A percentile compares a stretch with the other conserved stretches of the same genome.
These are phyloP conservation scores for Pyricularia pennisetigena DNA, from an alignment of 2,329 filamentous ascomycete species.

Conservation along the genomic window DNA sequence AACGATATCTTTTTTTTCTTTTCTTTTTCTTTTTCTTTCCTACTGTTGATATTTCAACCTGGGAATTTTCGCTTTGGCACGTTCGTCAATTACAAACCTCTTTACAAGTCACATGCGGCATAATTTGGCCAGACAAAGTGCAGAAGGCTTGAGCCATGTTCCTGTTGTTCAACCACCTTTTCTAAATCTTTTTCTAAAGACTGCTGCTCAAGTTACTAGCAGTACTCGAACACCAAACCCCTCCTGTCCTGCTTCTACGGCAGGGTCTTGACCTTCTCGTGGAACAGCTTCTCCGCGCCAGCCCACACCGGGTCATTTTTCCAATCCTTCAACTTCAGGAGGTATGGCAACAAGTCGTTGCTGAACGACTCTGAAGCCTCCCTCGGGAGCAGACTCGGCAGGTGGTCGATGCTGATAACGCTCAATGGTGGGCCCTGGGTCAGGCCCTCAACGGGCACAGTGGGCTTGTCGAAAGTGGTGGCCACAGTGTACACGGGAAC, in stretches of 20 bases:
- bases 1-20: background rate
- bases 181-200: background rate
- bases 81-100: background rate
- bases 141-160: background rate
- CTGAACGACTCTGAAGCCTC: constrained; percentile 82
- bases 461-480: constrained; percentile 84
- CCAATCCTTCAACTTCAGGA: constrained; percentile 70
- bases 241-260: constrained; percentile 1
- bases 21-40: too few relatives aligned
- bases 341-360: constrained; percentile 63
- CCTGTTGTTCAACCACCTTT: background rate
- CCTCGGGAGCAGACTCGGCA: constrained; percentile 73
- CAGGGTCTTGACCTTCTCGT: constrained; percentile 57
- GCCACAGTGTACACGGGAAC: constrained; percentile 77
- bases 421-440: constrained; percentile 50
- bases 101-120: background rate
- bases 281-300: constrained; percentile 73
- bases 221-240: background rate
- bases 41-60: background rate
- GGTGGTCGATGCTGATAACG: constrained; percentile 82
- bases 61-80: background rate
- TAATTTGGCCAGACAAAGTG: background rate
- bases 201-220: background rate
- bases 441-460: constrained; percentile 60
- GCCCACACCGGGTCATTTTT: constrained; percentile 69